Conservation (phyloP, 768 basidiomycete species). For the Melanogaster broomeanus region DNA sequence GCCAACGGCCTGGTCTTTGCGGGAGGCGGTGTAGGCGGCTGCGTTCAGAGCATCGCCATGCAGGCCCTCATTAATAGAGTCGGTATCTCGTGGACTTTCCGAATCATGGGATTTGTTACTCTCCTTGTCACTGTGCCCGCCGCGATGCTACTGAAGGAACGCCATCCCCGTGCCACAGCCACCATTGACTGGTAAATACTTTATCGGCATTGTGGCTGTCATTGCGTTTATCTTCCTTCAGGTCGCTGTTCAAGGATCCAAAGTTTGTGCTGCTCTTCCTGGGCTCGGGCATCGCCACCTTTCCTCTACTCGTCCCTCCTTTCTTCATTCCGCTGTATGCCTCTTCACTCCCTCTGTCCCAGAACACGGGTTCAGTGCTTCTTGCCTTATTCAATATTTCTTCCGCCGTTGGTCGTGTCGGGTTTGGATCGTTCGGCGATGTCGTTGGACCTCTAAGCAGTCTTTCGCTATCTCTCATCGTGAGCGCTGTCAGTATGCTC, state of each 20-base stretch:
- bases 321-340: slow-evolving; percentile 41
- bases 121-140: slow-evolving; percentile 27
- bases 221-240: slow-evolving; percentile 3
- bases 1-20: slow-evolving; percentile 38
- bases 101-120: slow-evolving; percentile 30
- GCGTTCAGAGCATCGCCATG: slow-evolving; percentile 28
- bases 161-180: slow-evolving; percentile 13
- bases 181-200: slow-evolving; percentile 23
- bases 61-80: slow-evolving; percentile 27
- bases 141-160: slow-evolving; percentile 29
- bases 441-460: slow-evolving; percentile 31
- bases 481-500: slow-evolving; percentile 32
- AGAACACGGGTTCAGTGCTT: slow-evolving; percentile 25
- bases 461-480: slow-evolving; percentile 25
- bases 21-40: slow-evolving; percentile 34
- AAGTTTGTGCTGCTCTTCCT: slow-evolving; percentile 31
- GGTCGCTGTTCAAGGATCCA: slow-evolving; percentile 31
- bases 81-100: slow-evolving; percentile 34
- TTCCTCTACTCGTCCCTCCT: slow-evolving; percentile 37
- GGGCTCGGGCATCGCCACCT: slow-evolving; percentile 35
- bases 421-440: slow-evolving; percentile 30
- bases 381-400: slow-evolving; percentile 37
- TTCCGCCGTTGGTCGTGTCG: slow-evolving; percentile 34
- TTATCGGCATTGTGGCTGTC: neutral
- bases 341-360: slow-evolving; percentile 26